Conservation (phyloP, 257 asterid genomes). For the Fraxinus quadrangulata region DNA sequence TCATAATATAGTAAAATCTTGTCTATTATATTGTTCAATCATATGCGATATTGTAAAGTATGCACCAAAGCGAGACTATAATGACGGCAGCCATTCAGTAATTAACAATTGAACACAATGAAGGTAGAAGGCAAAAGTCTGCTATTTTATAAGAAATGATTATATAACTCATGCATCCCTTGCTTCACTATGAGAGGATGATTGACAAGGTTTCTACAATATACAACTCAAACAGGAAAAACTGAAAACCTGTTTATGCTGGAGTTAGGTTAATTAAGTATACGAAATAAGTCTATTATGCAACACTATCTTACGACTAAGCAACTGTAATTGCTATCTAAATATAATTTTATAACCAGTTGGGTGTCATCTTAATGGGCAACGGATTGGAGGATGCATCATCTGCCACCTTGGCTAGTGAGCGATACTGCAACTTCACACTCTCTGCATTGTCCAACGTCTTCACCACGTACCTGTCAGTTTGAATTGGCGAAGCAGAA, state of each 20-base stretch:
- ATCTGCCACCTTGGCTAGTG: conserved; percentile 72
- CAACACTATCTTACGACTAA: neutral
- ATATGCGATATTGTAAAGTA: no score
- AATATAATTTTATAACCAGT: conserved; percentile 52
- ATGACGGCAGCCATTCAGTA: no score
- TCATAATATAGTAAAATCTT: no score
- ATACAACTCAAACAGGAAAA: neutral
- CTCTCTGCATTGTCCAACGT: conserved; percentile 98
- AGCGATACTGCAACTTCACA: conserved; percentile 92
- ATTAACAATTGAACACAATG: no score
- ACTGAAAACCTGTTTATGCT: neutral
- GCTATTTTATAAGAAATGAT: neutral
- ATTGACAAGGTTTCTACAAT: neutral
- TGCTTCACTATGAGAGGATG: neutral
- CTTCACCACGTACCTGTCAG: conserved; percentile 90
- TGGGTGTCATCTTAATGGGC: conserved; percentile 50
- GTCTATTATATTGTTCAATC: no score
- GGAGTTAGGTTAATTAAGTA: neutral
- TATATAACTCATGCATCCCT: neutral
- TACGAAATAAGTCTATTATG: neutral
- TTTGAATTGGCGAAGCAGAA: conserved; percentile 16
- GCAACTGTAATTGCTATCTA: conserved; percentile 2
- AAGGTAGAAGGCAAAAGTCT: neutral
- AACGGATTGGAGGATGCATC: conserved; percentile 49
- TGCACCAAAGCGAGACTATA: no score